Conservation (phyloP, 352 stramenopile species). For the Pythium aristosporum region DNA sequence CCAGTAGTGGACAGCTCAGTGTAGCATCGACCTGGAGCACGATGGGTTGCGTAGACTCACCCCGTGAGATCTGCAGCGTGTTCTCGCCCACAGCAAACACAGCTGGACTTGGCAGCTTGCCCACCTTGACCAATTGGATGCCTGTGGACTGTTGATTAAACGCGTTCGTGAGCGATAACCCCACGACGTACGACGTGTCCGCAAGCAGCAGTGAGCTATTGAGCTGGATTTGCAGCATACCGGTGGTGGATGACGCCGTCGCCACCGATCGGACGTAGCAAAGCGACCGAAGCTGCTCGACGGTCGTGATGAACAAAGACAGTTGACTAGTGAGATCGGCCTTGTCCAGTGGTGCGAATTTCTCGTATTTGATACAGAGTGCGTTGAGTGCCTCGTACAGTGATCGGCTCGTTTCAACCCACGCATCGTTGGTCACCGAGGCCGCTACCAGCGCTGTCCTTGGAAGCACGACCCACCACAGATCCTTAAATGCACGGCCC, state of each 20-base stretch:
- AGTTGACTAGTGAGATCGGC: conserved; percentile 32
- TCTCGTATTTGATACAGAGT: conserved; percentile 55
- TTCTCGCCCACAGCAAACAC: conserved; percentile 54
- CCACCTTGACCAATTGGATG: conserved; percentile 36
- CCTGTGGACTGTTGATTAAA: conserved; percentile 37
- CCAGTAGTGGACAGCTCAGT: conserved; percentile 42
- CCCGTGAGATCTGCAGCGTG: conserved; percentile 33
- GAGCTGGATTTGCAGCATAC: conserved; percentile 34
- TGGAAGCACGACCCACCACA: conserved; percentile 48
- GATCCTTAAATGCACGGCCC: conserved; percentile 41
- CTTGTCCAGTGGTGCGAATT: conserved; percentile 20
- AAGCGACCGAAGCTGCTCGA: conserved; percentile 44
- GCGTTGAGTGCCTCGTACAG: conserved; percentile 33
- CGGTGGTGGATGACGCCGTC: conserved; percentile 23
- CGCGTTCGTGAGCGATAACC: conserved; percentile 55
- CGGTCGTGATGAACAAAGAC: conserved; percentile 33
- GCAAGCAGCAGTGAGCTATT: conserved; percentile 45
- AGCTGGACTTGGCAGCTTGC: conserved; percentile 39
- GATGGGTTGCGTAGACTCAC: conserved; percentile 33
- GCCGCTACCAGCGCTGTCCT: conserved; percentile 2
- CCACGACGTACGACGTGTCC: conserved; percentile 42
- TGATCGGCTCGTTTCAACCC: conserved; percentile 24
- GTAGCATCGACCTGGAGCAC: conserved; percentile 46
- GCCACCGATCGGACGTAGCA: conserved; percentile 53
- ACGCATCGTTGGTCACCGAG: not conserved